These are phyloP conservation scores for Skeletonema marinoi DNA, from an alignment of 108 stramenopile species.

Conservation along the genomic window DNA sequence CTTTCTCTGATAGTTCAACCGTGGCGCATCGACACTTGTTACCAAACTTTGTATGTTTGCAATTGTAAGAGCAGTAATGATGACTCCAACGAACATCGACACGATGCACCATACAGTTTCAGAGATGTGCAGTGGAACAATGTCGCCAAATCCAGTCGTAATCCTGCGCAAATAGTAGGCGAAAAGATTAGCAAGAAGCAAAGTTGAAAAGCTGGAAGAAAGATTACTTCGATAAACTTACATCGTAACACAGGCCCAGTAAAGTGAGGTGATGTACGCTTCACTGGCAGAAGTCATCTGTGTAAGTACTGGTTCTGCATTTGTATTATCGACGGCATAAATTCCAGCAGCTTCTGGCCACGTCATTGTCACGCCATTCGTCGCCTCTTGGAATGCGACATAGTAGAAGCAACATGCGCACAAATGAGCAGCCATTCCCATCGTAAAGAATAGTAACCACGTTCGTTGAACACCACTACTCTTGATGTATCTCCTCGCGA, in stretches of 20 bases:
- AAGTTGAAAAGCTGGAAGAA: too few relatives aligned
- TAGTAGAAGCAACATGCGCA: constrained; percentile 47
- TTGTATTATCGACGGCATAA: background rate
- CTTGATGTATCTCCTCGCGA: constrained; percentile 18
- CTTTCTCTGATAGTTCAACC: constrained; percentile 33
- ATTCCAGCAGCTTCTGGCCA: constrained; percentile 41
- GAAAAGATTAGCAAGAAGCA: too few relatives aligned
- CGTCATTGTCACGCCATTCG: constrained; percentile 12
- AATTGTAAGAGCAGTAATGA: constrained; percentile 44
- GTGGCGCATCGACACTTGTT: constrained; percentile 40
- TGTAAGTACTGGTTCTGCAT: background rate
- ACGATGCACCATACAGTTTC: constrained; percentile 53
- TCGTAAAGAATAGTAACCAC: constrained; percentile 44
- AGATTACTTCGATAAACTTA: too few relatives aligned
- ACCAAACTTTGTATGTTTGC: constrained; percentile 48
- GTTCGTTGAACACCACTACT: constrained; percentile 44
- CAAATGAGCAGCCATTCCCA: constrained; percentile 55
- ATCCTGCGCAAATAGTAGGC: background rate
- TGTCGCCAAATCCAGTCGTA: constrained; percentile 59
- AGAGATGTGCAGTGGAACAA: constrained; percentile 28
- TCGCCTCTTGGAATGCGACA: constrained; percentile 22
- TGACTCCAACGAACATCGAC: constrained; percentile 48
- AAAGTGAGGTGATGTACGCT: constrained; percentile 40
- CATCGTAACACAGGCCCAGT: constrained; percentile 59
- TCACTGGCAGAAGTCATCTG: constrained; percentile 7